Evolutionary conservation across 257 asterid genomes (phyloP).

Genomic region (Penstemon davidsonii): DNA sequence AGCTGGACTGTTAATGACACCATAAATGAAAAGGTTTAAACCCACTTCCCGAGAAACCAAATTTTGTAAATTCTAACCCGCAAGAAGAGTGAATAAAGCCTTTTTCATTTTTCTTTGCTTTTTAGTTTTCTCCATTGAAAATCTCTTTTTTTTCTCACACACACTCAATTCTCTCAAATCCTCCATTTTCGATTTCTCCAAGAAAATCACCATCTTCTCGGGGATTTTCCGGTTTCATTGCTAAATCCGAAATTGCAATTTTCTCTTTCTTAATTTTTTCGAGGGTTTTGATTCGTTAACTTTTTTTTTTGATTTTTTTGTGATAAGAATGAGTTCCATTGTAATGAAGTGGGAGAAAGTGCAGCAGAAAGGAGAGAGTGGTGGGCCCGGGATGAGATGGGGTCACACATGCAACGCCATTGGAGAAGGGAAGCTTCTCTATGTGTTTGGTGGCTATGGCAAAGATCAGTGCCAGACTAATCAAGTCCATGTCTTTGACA

Average conservation of each 20-base stretch:
- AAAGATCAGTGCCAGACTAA: conserved; percentile 84
- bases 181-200: not conserved
- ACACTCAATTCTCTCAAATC: not conserved
- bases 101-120: too few species aligned
- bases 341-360: conserved; percentile 89
- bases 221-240: conserved; percentile 14
- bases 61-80: not conserved
- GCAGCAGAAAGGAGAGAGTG: conserved; percentile 45
- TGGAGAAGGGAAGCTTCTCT: conserved; percentile 81
- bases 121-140: too few species aligned
- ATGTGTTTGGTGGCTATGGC: conserved; percentile 96
- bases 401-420: conserved; percentile 98
- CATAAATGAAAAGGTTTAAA: conserved; percentile 33
- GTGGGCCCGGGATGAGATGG: conserved; percentile 96
- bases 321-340: conserved; percentile 27
- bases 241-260: too few species aligned
- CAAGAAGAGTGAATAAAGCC: not conserved
- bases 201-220: not conserved
- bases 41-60: conserved; percentile 44
- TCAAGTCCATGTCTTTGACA: conserved; percentile 77
- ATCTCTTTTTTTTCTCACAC: not conserved
- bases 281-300: not conserved
- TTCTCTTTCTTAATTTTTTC: too few species aligned
- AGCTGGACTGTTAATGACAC: conserved; percentile 31
- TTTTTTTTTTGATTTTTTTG: conserved; percentile 17